Conservation (phyloP, 1,139 yeast species). For the Suhomyces choctaworum region DNA sequence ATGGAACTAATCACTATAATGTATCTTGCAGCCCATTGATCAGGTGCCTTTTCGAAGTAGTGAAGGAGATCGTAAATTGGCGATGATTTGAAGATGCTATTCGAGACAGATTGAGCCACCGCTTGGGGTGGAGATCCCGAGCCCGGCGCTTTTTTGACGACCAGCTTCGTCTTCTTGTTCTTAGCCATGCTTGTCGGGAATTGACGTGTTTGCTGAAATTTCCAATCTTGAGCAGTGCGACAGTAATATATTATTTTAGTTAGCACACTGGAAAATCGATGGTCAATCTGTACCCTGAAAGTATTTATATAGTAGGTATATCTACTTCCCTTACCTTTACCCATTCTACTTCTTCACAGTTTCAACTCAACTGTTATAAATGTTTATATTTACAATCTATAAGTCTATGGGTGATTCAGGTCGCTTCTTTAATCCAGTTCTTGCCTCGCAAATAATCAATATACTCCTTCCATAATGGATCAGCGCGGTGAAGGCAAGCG, state of each 20-base stretch:
- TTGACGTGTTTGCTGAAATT: conserved; percentile 4
- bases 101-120: background rate
- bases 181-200: conserved; percentile 12
- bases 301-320: no score
- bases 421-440: conserved; percentile 14
- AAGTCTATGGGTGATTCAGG: no score
- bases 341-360: no score
- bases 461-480: conserved; percentile 55
- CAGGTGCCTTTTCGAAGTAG: conserved; percentile 58
- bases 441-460: conserved; percentile 26
- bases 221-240: no score
- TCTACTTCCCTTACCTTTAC: no score
- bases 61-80: conserved; percentile 44
- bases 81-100: conserved; percentile 23
- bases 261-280: no score
- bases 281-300: no score
- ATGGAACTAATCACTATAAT: conserved; percentile 73
- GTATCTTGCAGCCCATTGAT: conserved; percentile 89
- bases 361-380: no score
- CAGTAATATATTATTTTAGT: no score
- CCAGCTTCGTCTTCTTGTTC: conserved; percentile 13
- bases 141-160: conserved; percentile 1
- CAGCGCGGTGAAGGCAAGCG: conserved; percentile 48
- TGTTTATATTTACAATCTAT: no score
- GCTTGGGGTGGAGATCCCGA: background rate